phyloP scores from a whole-genome alignment of 2,329 filamentous ascomycete species.

The Fusarium acutatum region DNA sequence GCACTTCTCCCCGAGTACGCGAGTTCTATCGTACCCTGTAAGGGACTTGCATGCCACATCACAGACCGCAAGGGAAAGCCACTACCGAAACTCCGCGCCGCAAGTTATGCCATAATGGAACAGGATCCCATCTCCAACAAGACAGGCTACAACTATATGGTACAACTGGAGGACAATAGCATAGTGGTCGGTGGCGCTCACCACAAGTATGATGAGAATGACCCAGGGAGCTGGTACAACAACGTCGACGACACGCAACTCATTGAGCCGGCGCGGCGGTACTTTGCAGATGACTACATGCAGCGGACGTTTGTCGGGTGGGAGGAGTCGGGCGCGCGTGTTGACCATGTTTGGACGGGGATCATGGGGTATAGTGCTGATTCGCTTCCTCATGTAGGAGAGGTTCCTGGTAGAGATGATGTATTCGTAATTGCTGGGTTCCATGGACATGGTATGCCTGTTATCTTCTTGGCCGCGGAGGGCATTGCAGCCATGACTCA shows the following conservation, averaged over 20 bases:
- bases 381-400: neutral
- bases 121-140: neutral
- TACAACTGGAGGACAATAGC: neutral
- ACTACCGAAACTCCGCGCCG: neutral
- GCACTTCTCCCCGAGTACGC: neutral
- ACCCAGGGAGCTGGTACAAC: neutral
- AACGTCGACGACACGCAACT: neutral
- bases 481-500: neutral
- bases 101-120: neutral
- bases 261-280: neutral
- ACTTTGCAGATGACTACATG: neutral
- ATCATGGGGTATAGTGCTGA: neutral
- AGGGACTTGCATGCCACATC: neutral
- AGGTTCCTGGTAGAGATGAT: neutral
- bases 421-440: neutral
- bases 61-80: neutral
- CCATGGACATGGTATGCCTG: neutral
- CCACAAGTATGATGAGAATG: neutral
- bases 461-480: neutral
- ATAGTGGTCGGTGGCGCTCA: neutral
- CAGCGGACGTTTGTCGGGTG: neutral
- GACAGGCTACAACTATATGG: neutral
- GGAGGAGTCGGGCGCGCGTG: neutral
- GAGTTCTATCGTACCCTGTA: neutral
- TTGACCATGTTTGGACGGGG: neutral